Evolutionary conservation across 495 filamentous ascomycete genomes (phyloP).

Genomic region (Pseudoneurospora amorphoporcata): DNA sequence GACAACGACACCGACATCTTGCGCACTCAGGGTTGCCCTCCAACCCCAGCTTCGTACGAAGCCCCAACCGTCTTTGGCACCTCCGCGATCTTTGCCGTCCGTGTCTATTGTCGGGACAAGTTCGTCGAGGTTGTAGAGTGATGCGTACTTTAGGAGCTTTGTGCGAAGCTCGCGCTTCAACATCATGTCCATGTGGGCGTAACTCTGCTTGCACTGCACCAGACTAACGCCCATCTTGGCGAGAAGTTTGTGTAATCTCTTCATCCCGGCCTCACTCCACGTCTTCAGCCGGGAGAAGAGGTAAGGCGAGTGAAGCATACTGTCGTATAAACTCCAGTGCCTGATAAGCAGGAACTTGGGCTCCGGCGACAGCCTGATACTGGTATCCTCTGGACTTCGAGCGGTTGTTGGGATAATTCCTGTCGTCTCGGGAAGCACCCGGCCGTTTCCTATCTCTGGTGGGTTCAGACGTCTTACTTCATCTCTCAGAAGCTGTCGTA

Average conservation of each 20-base stretch:
- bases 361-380: constrained; percentile 88
- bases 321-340: constrained; percentile 96
- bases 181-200: constrained; percentile 98
- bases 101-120: constrained; percentile 64
- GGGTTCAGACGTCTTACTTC: constrained; percentile 94
- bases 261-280: constrained; percentile 82
- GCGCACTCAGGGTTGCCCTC: constrained; percentile 85
- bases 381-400: constrained; percentile 76
- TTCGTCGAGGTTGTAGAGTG: constrained; percentile 83
- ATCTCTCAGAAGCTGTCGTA: constrained; percentile 77
- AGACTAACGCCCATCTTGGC: constrained; percentile 97
- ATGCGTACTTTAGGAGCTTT: constrained; percentile 78
- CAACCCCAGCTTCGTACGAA: constrained; percentile 97
- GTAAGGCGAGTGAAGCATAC: constrained; percentile 95
- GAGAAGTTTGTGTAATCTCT: constrained; percentile 87
- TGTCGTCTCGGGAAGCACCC: constrained; percentile 44
- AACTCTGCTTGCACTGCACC: constrained; percentile 86
- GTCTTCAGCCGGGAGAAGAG: constrained; percentile 86
- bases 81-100: constrained; percentile 44
- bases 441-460: constrained; percentile 47
- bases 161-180: constrained; percentile 81
- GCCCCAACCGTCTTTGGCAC: constrained; percentile 79
- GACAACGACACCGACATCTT: constrained; percentile 82
- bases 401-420: constrained; percentile 84
- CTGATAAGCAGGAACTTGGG: constrained; percentile 87